phyloP scores from a whole-genome alignment of 352 stramenopile species.

The Pythium folliculosum region DNA sequence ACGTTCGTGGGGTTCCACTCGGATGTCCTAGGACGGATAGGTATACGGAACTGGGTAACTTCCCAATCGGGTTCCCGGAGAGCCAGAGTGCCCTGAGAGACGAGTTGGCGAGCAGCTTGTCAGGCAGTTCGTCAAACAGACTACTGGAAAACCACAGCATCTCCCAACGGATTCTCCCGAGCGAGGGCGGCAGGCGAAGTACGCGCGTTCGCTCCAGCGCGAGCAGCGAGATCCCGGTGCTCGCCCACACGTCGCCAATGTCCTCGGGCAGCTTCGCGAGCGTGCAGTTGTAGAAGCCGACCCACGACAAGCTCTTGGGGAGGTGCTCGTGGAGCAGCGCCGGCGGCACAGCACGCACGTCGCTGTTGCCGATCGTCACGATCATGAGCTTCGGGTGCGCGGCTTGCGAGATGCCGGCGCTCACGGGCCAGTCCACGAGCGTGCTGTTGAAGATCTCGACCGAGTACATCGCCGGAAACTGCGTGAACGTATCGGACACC shows the following conservation, averaged over 20 bases:
- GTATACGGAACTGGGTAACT: no score
- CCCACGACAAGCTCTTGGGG: background rate
- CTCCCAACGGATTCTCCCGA: background rate
- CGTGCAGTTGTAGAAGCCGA: slow-evolving; percentile 18
- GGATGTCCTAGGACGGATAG: no score
- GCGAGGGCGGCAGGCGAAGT: background rate
- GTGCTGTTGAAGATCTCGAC: slow-evolving; percentile 17
- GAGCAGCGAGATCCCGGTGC: background rate
- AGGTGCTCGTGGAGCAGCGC: slow-evolving; percentile 7
- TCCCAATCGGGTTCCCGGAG: slow-evolving; percentile 1
- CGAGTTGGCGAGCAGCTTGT: slow-evolving; percentile 5
- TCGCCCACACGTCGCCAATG: slow-evolving; percentile 13
- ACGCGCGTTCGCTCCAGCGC: background rate
- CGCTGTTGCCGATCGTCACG: background rate
- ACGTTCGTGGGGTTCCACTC: no score
- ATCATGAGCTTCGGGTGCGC: background rate
- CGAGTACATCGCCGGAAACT: slow-evolving; percentile 6
- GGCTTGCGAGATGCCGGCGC: background rate
- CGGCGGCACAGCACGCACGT: background rate
- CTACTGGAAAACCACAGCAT: slow-evolving; percentile 1
- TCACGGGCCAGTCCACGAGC: slow-evolving; percentile 16
- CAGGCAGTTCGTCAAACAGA: slow-evolving; percentile 3
- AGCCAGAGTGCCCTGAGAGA: background rate
- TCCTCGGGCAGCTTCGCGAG: slow-evolving; percentile 5
- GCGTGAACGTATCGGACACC: slow-evolving; percentile 5